phyloP scores from a whole-genome alignment of 1,139 yeast genomes.

The Debaryomyces sp. region DNA sequence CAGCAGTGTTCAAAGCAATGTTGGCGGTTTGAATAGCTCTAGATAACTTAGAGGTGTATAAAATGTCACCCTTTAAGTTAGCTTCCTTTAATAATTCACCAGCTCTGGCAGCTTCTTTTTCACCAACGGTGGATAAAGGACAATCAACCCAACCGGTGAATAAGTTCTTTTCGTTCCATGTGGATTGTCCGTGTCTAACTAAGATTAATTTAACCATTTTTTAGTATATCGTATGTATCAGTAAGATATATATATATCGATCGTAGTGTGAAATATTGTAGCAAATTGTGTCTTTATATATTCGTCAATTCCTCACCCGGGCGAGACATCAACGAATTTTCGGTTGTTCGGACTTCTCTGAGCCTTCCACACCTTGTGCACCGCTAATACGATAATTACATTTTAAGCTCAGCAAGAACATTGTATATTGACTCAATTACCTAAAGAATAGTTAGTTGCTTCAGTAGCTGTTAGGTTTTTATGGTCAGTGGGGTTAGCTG shows the following conservation, averaged over 20 bases:
- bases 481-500: constrained; percentile 93
- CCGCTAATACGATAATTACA: neutral
- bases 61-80: constrained; percentile 80
- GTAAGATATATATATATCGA: neutral
- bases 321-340: constrained; percentile 12
- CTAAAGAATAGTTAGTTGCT: constrained; percentile 3
- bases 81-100: constrained; percentile 92
- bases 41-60: constrained; percentile 88
- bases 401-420: neutral
- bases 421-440: constrained; percentile 2
- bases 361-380: constrained; percentile 17
- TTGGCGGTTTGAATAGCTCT: constrained; percentile 98
- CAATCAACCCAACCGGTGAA: constrained; percentile 99
- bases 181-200: constrained; percentile 99
- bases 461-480: constrained; percentile 37
- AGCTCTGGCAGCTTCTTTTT: constrained; percentile 89
- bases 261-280: neutral
- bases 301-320: constrained; percentile 8
- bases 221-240: neutral
- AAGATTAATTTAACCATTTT: constrained; percentile 69
- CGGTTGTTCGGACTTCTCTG: constrained; percentile 31
- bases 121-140: constrained; percentile 80
- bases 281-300: constrained; percentile 5
- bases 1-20: constrained; percentile 89
- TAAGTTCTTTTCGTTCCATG: constrained; percentile 97